phyloP scores from a whole-genome alignment of 2,329 filamentous ascomycete genomes.

The Neonectria faginata region DNA sequence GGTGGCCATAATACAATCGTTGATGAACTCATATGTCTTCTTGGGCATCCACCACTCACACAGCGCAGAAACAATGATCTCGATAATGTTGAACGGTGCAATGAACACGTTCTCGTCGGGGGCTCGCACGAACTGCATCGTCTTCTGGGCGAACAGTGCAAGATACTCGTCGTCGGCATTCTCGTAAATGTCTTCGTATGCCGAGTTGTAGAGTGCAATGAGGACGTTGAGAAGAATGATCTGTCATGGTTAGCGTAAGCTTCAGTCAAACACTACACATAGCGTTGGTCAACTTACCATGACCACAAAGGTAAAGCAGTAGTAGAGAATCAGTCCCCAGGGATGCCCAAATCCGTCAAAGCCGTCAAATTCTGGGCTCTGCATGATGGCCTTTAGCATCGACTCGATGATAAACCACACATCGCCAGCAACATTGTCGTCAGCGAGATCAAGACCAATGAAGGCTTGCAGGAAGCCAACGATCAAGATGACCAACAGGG shows the following conservation, averaged over 20 bases:
- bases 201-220: constrained; percentile 96
- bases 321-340: constrained; percentile 95
- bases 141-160: constrained; percentile 92
- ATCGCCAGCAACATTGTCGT: constrained; percentile 76
- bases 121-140: constrained; percentile 95
- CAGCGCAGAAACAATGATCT: constrained; percentile 81
- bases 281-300: constrained; percentile 70
- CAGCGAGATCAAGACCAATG: constrained; percentile 86
- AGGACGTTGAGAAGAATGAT: constrained; percentile 90
- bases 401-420: constrained; percentile 80
- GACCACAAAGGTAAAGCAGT: constrained; percentile 96
- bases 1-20: constrained; percentile 87
- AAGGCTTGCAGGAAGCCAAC: constrained; percentile 94
- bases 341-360: constrained; percentile 94
- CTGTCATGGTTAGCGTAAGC: constrained; percentile 45
- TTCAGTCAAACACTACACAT: background rate
- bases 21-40: constrained; percentile 79
- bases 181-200: constrained; percentile 93
- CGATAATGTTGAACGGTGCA: constrained; percentile 92
- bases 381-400: constrained; percentile 92
- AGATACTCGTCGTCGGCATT: constrained; percentile 97
- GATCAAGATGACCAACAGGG: constrained; percentile 84
- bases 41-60: constrained; percentile 97
- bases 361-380: constrained; percentile 86
- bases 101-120: constrained; percentile 99